Evolutionary conservation across 306 rosid genomes (phyloP), one percentile per base, ranked within the genome.

Genomic region (Dryas octopetala): DNA sequence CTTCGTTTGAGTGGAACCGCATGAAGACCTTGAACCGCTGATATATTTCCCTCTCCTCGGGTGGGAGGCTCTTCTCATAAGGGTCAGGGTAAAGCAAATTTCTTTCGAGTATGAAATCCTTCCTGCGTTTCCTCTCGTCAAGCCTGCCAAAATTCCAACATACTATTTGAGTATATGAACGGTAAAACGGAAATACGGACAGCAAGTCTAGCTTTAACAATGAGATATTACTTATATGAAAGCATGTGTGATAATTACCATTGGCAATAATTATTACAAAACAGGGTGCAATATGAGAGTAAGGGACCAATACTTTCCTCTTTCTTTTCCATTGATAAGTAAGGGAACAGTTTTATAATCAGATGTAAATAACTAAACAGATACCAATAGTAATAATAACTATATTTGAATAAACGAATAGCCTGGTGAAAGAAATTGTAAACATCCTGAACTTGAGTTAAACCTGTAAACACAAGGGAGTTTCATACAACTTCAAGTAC

Each of bases 91-190:
- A 82, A 85, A 94, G 96, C 83, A 94, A 83, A 82, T 91, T 82
- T 80, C 96, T 88, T 80, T 89, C 96, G 58, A 91, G 85, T 76
- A 94, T 68, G 70, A 91, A 91, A 28, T 82, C 76, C 86, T 90
- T 91, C 73, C 98, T 89, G 62, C 86, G 87, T 81, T 91, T 91
- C 76, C 98, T 83, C 80, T 88, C 98, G 81, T 94, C 91, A 84
- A 94, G 90, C 89, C 97, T 94, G 92, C 70, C 83, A 77, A 91
- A 79, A 76, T 77, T 82, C 66, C 57, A 73, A 73, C 67, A 59
- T 11, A 41, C 14, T 12, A 9, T 57, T 53, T 46, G 32, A 15
- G 32, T 9, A 23, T 7, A 58, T 44, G 26, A 72, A 45, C 28
- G 41, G 14, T 8, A 23, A 43, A 58, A 55, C 49, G 17, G 53